These are phyloP conservation scores for Thyridium curvatum DNA, from an alignment of 2,329 filamentous ascomycete species.

Conservation along the genomic window DNA sequence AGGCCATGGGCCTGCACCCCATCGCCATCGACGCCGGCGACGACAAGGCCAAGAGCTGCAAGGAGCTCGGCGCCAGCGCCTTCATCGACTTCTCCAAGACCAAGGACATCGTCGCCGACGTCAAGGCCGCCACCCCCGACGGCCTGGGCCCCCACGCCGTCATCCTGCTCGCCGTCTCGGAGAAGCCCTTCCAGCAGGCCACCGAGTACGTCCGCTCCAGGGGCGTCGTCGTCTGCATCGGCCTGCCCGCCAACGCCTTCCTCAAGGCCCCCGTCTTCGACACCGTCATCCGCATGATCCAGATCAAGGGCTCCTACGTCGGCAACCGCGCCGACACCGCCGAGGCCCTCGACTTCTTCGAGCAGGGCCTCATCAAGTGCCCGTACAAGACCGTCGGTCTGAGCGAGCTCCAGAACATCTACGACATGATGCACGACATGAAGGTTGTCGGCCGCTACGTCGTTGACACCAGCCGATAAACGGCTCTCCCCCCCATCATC, in stretches of 20 bases:
- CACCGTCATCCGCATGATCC: conserved; percentile 83
- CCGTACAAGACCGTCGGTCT: conserved; percentile 83
- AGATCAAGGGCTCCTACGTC: conserved; percentile 88
- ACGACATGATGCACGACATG: conserved; percentile 64
- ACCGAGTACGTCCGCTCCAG: conserved; percentile 78
- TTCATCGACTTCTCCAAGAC: conserved; percentile 78
- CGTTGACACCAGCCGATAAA: conserved; percentile 63
- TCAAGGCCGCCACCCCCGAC: conserved; percentile 73
- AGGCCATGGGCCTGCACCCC: conserved; percentile 77
- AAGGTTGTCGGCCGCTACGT: conserved; percentile 76
- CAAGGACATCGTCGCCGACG: conserved; percentile 75
- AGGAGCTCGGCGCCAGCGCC: conserved; percentile 58
- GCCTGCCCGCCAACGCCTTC: conserved; percentile 73
- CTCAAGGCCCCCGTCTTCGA: conserved; percentile 84
- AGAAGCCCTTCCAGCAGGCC: conserved; percentile 95
- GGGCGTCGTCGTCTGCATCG: conserved; percentile 82
- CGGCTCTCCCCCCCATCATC: not conserved
- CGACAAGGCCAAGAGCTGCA: conserved; percentile 68
- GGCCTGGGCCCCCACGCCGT: conserved; percentile 83
- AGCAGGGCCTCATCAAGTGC: conserved; percentile 74
- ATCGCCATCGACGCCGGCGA: conserved; percentile 80
- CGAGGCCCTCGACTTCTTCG: conserved; percentile 88
- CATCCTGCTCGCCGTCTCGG: conserved; percentile 75
- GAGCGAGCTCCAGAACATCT: conserved; percentile 74
- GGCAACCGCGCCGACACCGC: conserved; percentile 83